Base-by-base conservation (phyloP, 2,329 filamentous ascomycete genomes). In the Apiospora phragmitis region DNA sequence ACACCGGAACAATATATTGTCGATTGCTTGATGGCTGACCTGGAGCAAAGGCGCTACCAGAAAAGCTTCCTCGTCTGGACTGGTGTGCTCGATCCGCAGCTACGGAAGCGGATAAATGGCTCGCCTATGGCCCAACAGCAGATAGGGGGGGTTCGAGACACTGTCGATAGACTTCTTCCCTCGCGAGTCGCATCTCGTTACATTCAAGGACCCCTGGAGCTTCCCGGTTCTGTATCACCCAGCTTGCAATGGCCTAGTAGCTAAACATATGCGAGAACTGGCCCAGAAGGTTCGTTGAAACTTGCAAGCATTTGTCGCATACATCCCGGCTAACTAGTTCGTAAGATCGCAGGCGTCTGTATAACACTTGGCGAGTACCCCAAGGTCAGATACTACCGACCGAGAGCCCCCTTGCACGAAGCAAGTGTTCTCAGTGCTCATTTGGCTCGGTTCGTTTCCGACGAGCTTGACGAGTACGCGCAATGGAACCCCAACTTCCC, bases 301-400 rank as follows among this genome's bases (percentile, higher is more conserved):
- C 4, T 11, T 21, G 29, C 65, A 18, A 32, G 16, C 32, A 55
- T 16, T 21, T 49, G 67, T 21, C 65, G 45, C 65, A 18, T 45
- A 21, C 65, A 47, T n/a, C 65, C 65, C 32, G 32, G 35, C 67
- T 62, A 69, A 62, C 38, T 32, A 26, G 26, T 18, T 51, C 32
- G 29, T 73, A 95, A 62, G 93, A 92, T 97, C 74, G 93, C 94
- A 4, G 92, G 94, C 41, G 87, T 98, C 38, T 99, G 96, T 79
- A 94, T 97, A 51, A 92, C 94, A 0, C 83, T 98, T n/a, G 95
- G 95, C 74, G 96, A 99, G 81, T 95, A 97, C 77, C 96, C 96
- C 8, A 92, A 93, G 74, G 93, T 99, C 72, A 92, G 96, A 77
- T 99, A 97, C 83, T 98, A 96, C 81, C 89, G 90, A 74, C 95